Evolutionary conservation across 2,329 filamentous ascomycete genomes (phyloP).

Genomic region (Paradendryphiella salina): DNA sequence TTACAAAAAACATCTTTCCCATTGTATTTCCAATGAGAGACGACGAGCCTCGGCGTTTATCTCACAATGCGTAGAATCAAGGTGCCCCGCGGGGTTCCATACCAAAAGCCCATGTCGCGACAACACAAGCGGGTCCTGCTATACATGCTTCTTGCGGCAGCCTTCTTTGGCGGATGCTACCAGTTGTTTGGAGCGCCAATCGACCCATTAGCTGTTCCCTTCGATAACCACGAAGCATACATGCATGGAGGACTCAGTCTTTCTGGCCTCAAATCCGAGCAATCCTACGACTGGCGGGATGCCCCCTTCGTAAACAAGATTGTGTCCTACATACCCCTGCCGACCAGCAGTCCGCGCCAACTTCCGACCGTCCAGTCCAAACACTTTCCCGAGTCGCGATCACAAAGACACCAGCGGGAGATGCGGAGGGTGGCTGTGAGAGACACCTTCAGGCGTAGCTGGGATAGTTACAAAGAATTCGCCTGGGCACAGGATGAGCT

Average conservation of each 20-base stretch:
- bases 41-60: background rate
- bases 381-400: constrained; percentile 43
- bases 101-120: constrained; percentile 36
- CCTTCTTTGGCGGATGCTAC: constrained; percentile 36
- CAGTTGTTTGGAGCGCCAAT: constrained; percentile 33
- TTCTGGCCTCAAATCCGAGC: constrained; percentile 21
- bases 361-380: constrained; percentile 50
- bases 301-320: constrained; percentile 48
- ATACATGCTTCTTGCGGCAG: constrained; percentile 29
- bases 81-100: constrained; percentile 24
- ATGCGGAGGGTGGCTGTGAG: constrained; percentile 46
- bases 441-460: constrained; percentile 49
- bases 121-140: constrained; percentile 36
- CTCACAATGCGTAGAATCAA: constrained; percentile 39
- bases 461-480: constrained; percentile 50
- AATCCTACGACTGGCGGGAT: constrained; percentile 48
- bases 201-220: constrained; percentile 37
- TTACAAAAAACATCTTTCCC: background rate
- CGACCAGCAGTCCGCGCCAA: constrained; percentile 40
- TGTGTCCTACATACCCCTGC: constrained; percentile 43
- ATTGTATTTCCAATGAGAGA: constrained; percentile 11
- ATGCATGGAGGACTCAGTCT: constrained; percentile 37
- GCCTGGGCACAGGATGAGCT: constrained; percentile 56
- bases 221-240: constrained; percentile 33
- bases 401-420: constrained; percentile 35